A percentile compares a stretch with the other conserved stretches of the same genome.
phyloP scores from a whole-genome alignment of 2,329 filamentous ascomycete genomes.

The Cylindrodendrum hubeiense region DNA sequence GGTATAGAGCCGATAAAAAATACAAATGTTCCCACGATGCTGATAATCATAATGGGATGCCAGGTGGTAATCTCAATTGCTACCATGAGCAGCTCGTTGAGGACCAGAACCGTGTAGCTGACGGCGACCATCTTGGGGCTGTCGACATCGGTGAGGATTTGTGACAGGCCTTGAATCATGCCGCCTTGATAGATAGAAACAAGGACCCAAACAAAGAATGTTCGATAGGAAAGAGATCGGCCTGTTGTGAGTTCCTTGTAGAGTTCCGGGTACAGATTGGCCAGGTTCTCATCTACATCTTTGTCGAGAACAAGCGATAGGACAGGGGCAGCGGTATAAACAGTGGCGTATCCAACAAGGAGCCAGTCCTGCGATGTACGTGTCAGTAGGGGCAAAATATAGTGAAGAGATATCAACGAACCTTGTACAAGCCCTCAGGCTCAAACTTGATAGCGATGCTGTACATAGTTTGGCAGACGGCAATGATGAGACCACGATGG shows the following conservation, averaged over 20 bases:
- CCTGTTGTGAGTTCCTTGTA: slow-evolving; percentile 97
- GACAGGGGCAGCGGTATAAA: slow-evolving; percentile 95
- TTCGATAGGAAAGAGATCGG: slow-evolving; percentile 87
- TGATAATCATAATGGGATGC: slow-evolving; percentile 92
- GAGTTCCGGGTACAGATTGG: slow-evolving; percentile 94
- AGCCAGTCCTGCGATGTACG: slow-evolving; percentile 79
- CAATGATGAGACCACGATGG: slow-evolving; percentile 94
- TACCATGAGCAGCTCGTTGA: slow-evolving; percentile 98
- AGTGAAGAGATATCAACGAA: slow-evolving; percentile 43
- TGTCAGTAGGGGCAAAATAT: slow-evolving; percentile 25
- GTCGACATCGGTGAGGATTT: slow-evolving; percentile 85
- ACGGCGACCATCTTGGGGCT: slow-evolving; percentile 85
- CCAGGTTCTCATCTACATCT: slow-evolving; percentile 93
- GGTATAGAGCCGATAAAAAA: slow-evolving; percentile 87
- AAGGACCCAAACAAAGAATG: slow-evolving; percentile 96
- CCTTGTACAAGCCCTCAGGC: slow-evolving; percentile 91
- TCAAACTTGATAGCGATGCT: slow-evolving; percentile 93
- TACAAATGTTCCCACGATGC: slow-evolving; percentile 83
- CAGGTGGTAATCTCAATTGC: slow-evolving; percentile 96
- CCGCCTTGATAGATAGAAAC: slow-evolving; percentile 96
- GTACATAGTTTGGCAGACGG: slow-evolving; percentile 97
- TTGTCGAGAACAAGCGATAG: slow-evolving; percentile 94
- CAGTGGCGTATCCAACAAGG: slow-evolving; percentile 93
- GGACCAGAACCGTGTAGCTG: slow-evolving; percentile 89
- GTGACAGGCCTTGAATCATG: slow-evolving; percentile 94